Base-by-base conservation (phyloP, 495 filamentous ascomycete species). In the Corynascus novoguineensis region DNA sequence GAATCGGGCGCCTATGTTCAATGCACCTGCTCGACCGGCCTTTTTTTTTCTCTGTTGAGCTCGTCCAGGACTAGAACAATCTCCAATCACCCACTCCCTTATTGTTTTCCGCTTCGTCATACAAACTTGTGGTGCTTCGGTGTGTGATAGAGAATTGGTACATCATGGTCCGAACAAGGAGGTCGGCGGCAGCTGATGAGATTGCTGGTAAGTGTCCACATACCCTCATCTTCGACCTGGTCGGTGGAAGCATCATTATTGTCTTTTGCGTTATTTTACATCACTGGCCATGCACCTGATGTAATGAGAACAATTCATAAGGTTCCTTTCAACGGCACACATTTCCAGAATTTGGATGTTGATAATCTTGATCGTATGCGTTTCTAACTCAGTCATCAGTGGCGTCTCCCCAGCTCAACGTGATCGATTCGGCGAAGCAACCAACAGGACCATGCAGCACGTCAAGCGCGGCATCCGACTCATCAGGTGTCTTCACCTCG, bases 401-500 rank as follows among this genome's bases (percentile, higher is more conserved):
- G 5, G 35, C 58, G 25, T 38, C 57, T 34, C 49, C 48, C 2
- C 53, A 53, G 10, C 50, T 49, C 15, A 22, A 42, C 21, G 19
- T 41, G 2, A 24, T 48, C 10, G 4, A 24, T 14, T 21, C 56
- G 7, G 49, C 41, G 5, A 62, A 62, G 52, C 48, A 38, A 24
- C 21, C 25, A 24, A 14, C 19, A 9, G 37, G 12, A 3, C 29
- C 41, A 21, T 58, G 47, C 29, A 61, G 58, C 35, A 41, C 42
- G 5, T 57, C 60, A 27, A 46, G 45, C 40, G 58, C 48, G 17
- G 50, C 41, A 49, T 34, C 58, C 19, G 46, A 55, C 17, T 58
- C 65, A 12, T 78, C 78, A 9, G 69, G 73, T 0, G 64, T 64
- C 1, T 60, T 69, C 8, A 78, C 78, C 6, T 68, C 70, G 0